Evolutionary conservation across 139 green algal species (phyloP), one percentile per base, ranked within the genome.

Genomic region (Coelastrella sp.): DNA sequence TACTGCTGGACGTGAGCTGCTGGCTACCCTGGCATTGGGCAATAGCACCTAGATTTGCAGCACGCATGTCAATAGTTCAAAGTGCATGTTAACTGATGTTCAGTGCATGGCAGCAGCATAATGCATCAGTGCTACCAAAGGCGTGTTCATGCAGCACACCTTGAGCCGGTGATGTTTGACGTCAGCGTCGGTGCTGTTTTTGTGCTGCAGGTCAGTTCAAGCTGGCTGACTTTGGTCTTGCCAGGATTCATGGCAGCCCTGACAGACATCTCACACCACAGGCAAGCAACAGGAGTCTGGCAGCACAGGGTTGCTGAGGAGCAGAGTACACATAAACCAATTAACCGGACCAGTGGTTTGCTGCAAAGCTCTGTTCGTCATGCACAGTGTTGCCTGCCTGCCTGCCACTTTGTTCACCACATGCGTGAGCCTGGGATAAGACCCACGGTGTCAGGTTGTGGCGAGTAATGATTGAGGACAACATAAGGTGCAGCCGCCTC

Each of bases 181-280:
- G 63, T 1, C 63, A 70, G 14, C 19, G n/a, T 27, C 68, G n/a
- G 8, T 82, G 24, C 7, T 27, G 7, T 57, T 76, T 20, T 63
- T 35, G 19, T 82, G 9, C 68, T 76, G 68, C 68, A 96, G 96
- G 96, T 17, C 83, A 91, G 61, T 89, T 99, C 11, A 98, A 98
- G 92, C 93, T 99, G 24, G 96, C 93, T 9, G 97, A 99, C 90
- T 99, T 99, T 94, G 97, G 97, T 0, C 93, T 99, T 49, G 94
- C 96, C 1, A 93, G 97, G 4, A 90, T 96, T 9, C 97, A 95
- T 87, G 95, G 94, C 83, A 95, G 91, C 63, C 95, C 96, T 57
- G 93, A 96, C 49, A 74, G 60, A 19, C 63, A 58, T n/a, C 78
- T 91, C 63, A 91, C 73, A 60, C 60, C 61, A 24, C 72, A 89